Conservation (phyloP, 2,329 filamentous ascomycete species). For the Sporothrix curviconia region DNA sequence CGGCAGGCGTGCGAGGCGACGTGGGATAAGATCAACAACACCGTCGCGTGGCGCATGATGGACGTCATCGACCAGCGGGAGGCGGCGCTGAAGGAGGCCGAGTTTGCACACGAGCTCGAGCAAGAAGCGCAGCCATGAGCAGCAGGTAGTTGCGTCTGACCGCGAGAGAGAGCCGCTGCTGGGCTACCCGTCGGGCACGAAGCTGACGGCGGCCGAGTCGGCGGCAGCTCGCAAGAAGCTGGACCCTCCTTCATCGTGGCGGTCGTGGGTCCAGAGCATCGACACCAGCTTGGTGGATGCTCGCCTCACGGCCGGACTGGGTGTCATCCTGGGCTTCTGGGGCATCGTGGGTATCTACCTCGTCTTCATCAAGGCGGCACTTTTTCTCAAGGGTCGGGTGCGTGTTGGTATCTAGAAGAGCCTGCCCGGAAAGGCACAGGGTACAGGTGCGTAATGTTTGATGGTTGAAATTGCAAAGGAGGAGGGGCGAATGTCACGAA, state of each 20-base stretch:
- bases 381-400: conserved; percentile 22
- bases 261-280: conserved; percentile 35
- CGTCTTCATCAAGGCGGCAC: conserved; percentile 37
- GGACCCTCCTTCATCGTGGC: conserved; percentile 31
- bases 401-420: conserved; percentile 9
- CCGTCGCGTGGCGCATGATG: conserved; percentile 58
- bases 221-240: conserved; percentile 2
- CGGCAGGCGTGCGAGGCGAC: conserved; percentile 55
- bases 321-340: conserved; percentile 44
- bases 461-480: not conserved
- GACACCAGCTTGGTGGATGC: conserved; percentile 37
- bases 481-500: not conserved
- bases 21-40: conserved; percentile 67
- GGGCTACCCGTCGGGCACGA: conserved; percentile 10
- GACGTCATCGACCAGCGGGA: conserved; percentile 44
- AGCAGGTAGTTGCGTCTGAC: too few species aligned
- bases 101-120: not conserved
- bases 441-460: not conserved
- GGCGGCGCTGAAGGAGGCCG: conserved; percentile 22
- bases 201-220: not conserved
- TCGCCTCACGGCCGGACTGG: conserved; percentile 38
- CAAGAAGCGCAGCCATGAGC: conserved; percentile 6
- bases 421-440: not conserved
- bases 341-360: conserved; percentile 43
- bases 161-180: conserved; percentile 13